Evolutionary conservation across 768 basidiomycete species (phyloP), one percentile per base, ranked within the genome.

Genomic region (Russula olivacea): DNA sequence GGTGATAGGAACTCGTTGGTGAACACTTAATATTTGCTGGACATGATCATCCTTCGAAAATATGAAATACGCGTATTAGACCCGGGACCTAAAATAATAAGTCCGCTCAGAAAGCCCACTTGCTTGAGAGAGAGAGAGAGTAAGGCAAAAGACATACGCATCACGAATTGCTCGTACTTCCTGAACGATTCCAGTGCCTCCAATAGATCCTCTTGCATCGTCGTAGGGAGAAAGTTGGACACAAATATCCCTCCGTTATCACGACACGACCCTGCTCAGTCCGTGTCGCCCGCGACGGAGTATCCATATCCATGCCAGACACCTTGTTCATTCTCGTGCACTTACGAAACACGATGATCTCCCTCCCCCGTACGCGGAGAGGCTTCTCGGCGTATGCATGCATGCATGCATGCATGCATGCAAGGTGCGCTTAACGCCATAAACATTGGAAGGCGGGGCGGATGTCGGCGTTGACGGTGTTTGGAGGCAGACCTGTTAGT

Each of bases 1-100:
- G n/a, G 48, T 49, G 40, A 59, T 36, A 8, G 58, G 63, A 15
- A 51, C 21, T 47, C 63, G 63, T 34, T 23, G n/a, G 43, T 64
- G 63, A 17, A 41, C 40, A 36, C 23, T 30, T 19, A 64, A 43
- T n/a, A 64, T 48, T 2, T 55, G 17, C 12, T 59, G 32, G 11
- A 59, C 63, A 32, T 23, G 53, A 28, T 64, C 38, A 14, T 49
- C 14, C 32, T 17, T 59, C 38, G 53, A 45, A 48, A 59, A 64
- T 28, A 59, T 14, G 9, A 64, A 50, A 45, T 43, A 55, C 4
- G 63, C 58, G 25, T 59, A 64, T 60, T 59, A 38, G 63, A 64
- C 23, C 23, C 58, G 9, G 63, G 63, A 14, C 58, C 58, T 58
- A 17, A 43, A 4, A 43, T 19, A 10, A 43, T n/a, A 8, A 38